Conservation (phyloP, 2,329 filamentous ascomycete genomes). For the Colletotrichum zoysiae region DNA sequence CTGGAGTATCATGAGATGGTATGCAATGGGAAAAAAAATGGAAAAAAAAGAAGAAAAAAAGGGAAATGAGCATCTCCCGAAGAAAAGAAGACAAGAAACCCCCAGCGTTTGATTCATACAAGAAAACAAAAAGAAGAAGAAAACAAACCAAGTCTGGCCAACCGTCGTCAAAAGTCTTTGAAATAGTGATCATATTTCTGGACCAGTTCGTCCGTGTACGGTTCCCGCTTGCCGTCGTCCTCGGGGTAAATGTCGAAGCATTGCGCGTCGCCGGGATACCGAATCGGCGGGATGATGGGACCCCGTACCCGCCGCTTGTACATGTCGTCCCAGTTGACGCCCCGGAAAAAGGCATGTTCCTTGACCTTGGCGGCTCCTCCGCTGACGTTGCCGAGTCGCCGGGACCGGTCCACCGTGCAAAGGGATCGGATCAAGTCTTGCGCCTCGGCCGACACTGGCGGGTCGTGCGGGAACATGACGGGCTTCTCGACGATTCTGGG, state of each 20-base stretch:
- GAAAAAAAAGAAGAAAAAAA: too few species aligned
- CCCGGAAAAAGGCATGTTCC: conserved; percentile 79
- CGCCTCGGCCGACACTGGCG: conserved; percentile 73
- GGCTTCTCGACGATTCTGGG: conserved; percentile 83
- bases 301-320: conserved; percentile 73
- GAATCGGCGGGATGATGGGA: conserved; percentile 81
- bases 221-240: conserved; percentile 73
- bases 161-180: conserved; percentile 71
- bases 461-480: conserved; percentile 78
- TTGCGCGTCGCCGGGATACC: conserved; percentile 79
- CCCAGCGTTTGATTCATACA: conserved; percentile 21
- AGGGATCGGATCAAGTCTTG: conserved; percentile 81
- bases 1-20: conserved; percentile 34
- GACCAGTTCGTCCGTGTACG: conserved; percentile 77
- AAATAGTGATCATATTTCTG: conserved; percentile 79
- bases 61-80: conserved; percentile 2
- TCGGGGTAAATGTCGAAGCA: conserved; percentile 90
- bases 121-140: neutral
- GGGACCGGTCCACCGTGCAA: conserved; percentile 83
- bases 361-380: conserved; percentile 81
- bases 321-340: conserved; percentile 80
- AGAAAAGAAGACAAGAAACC: neutral
- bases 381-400: conserved; percentile 81
- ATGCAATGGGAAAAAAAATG: too few species aligned
- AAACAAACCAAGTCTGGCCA: neutral